Percentiles rank a stretch among this genome's conserved stretches.
Evolutionary conservation across 768 basidiomycete species (phyloP).

Genomic region (Kondoa subrosea): DNA sequence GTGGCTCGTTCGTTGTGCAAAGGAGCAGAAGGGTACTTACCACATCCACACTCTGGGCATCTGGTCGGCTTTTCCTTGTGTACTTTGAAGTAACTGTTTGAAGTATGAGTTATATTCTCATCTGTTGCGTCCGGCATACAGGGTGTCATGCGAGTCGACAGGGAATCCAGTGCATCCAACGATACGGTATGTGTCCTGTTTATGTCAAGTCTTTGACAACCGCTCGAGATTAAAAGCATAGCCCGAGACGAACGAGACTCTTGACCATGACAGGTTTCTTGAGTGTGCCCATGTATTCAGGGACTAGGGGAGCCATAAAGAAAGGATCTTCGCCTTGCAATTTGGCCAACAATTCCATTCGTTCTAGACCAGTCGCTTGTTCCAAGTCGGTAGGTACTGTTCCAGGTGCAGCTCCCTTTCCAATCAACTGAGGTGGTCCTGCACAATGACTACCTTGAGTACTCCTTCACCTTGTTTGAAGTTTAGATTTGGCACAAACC

Average conservation of each 20-base stretch:
- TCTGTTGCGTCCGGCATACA: not conserved
- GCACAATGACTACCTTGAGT: too few species aligned
- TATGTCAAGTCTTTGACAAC: not conserved
- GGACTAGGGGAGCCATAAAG: constrained; percentile 66
- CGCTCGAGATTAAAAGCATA: not conserved
- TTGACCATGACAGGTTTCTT: constrained; percentile 71
- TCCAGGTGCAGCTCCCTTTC: not conserved
- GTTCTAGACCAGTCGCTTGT: constrained; percentile 91
- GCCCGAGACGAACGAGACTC: constrained; percentile 50
- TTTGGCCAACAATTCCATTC: constrained; percentile 77
- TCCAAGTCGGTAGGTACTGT: constrained; percentile 53
- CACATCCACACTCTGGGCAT: constrained; percentile 8
- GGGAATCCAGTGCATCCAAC: constrained; percentile 91
- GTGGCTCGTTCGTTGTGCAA: too few species aligned
- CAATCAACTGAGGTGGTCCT: not conserved
- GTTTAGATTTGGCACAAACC: too few species aligned
- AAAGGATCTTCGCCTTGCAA: constrained; percentile 77
- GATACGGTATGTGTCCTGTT: constrained; percentile 41
- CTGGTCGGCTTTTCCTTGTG: constrained; percentile 3
- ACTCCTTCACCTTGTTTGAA: too few species aligned
- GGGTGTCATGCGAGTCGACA: constrained; percentile 48
- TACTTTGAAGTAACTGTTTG: not conserved
- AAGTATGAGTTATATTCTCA: not conserved
- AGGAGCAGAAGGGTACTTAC: too few species aligned
- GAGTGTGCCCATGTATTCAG: constrained; percentile 72